phyloP scores from a whole-genome alignment of 805 yeast genomes.

The Priceomyces fermenticarens region DNA sequence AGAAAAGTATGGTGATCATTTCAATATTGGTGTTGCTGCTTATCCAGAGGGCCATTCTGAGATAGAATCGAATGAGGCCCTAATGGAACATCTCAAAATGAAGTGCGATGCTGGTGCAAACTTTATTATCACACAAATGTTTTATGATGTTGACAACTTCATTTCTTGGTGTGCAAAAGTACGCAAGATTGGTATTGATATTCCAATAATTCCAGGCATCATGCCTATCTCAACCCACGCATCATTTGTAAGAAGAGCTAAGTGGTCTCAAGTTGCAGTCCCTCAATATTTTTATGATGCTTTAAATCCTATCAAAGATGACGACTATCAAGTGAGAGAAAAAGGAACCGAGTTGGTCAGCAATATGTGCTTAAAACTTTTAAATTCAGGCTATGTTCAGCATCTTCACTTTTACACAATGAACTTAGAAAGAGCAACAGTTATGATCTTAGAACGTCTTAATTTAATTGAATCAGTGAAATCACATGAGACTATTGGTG shows the following conservation, averaged over 20 bases:
- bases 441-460: conserved; percentile 80
- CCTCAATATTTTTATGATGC: conserved; percentile 70
- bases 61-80: conserved; percentile 51
- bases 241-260: conserved; percentile 87
- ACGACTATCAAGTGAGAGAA: conserved; percentile 83
- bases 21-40: conserved; percentile 94
- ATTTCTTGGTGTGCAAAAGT: conserved; percentile 75
- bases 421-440: conserved; percentile 90
- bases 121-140: conserved; percentile 94
- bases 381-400: conserved; percentile 68
- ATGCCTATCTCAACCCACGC: conserved; percentile 98
- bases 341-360: conserved; percentile 79
- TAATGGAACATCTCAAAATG: conserved; percentile 66
- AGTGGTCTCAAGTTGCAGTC: conserved; percentile 84
- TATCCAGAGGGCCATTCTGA: conserved; percentile 98
- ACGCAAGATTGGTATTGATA: conserved; percentile 66
- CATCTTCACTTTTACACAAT: conserved; percentile 96
- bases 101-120: conserved; percentile 94
- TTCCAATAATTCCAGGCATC: conserved; percentile 95
- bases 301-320: conserved; percentile 82
- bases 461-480: conserved; percentile 49
- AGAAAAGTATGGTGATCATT: conserved; percentile 76
- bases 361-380: conserved; percentile 73
- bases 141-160: conserved; percentile 87
- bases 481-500: conserved; percentile 38